These are phyloP conservation scores for Epichloe gansuensis DNA, from an alignment of 2,329 filamentous ascomycete species.

Conservation along the genomic window DNA sequence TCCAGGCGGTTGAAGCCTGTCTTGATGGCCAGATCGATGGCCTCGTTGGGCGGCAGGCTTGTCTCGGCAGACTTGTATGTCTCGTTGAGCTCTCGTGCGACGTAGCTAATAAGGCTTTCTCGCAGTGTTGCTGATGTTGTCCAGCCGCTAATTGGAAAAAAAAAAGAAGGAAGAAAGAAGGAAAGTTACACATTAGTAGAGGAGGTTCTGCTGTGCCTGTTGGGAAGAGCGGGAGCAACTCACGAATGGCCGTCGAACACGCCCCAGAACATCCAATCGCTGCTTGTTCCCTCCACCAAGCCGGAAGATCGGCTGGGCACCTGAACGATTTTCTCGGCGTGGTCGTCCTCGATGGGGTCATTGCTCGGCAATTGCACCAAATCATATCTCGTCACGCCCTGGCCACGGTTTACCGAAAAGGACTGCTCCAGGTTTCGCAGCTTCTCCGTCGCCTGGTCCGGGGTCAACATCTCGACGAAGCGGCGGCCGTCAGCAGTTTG, in stretches of 20 bases:
- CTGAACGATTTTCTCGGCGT: slow-evolving; percentile 95
- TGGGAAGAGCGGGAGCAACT: slow-evolving; percentile 19
- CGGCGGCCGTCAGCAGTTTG: slow-evolving; percentile 72
- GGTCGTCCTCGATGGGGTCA: slow-evolving; percentile 95
- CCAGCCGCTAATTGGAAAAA: slow-evolving; percentile 59
- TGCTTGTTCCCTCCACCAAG: slow-evolving; percentile 26
- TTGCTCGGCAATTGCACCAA: slow-evolving; percentile 91
- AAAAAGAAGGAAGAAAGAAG: slow-evolving; percentile 9
- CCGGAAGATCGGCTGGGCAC: slow-evolving; percentile 48
- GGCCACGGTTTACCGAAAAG: slow-evolving; percentile 76
- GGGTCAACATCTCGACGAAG: slow-evolving; percentile 90
- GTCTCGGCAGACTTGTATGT: slow-evolving; percentile 68
- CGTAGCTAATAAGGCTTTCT: slow-evolving; percentile 82
- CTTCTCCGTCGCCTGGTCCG: slow-evolving; percentile 85
- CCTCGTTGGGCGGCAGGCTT: slow-evolving; percentile 59
- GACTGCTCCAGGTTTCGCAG: slow-evolving; percentile 83
- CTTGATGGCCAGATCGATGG: slow-evolving; percentile 87
- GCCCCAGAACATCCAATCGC: slow-evolving; percentile 99
- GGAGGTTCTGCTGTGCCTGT: no score
- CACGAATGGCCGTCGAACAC: slow-evolving; percentile 96
- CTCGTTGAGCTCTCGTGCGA: slow-evolving; percentile 81
- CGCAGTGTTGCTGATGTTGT: slow-evolving; percentile 93
- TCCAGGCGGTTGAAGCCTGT: slow-evolving; percentile 79
- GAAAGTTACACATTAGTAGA: neutral
- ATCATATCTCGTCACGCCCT: slow-evolving; percentile 90